Percentiles rank a stretch among this genome's conserved stretches.
Conservation (phyloP, 495 filamentous ascomycete species). For the Podospora sp. region DNA sequence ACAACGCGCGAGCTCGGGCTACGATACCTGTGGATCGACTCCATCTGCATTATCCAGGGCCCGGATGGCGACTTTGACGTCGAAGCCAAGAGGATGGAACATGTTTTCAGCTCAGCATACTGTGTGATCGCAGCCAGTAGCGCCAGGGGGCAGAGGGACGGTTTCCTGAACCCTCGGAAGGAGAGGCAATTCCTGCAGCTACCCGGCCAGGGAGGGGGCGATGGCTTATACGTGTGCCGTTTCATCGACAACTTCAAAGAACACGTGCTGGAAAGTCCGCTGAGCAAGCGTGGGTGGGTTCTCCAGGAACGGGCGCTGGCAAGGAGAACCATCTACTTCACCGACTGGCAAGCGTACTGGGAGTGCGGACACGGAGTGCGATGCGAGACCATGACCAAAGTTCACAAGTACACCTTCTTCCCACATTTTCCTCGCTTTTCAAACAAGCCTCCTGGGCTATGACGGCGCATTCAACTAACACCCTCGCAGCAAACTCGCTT, state of each 20-base stretch:
- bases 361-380: slow-evolving; percentile 45
- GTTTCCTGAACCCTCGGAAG: slow-evolving; percentile 29
- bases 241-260: slow-evolving; percentile 37
- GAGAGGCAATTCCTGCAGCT: slow-evolving; percentile 4
- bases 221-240: slow-evolving; percentile 32
- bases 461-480: background rate
- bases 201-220: too few relatives aligned
- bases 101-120: slow-evolving; percentile 39
- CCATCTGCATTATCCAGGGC: slow-evolving; percentile 47
- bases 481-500: slow-evolving; percentile 29
- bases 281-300: slow-evolving; percentile 46
- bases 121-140: slow-evolving; percentile 41
- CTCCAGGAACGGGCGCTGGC: slow-evolving; percentile 47
- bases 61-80: slow-evolving; percentile 37
- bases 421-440: too few relatives aligned
- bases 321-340: slow-evolving; percentile 47
- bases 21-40: slow-evolving; percentile 44
- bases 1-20: slow-evolving; percentile 27
- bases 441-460: background rate
- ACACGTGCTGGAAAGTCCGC: slow-evolving; percentile 36
- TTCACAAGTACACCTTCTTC: slow-evolving; percentile 34
- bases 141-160: slow-evolving; percentile 27
- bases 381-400: slow-evolving; percentile 38
- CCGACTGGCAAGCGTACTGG: slow-evolving; percentile 42
- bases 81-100: slow-evolving; percentile 42